Evolutionary conservation across 805 yeast species (phyloP).

Genomic region (Cyberlindnera mycetangii): DNA sequence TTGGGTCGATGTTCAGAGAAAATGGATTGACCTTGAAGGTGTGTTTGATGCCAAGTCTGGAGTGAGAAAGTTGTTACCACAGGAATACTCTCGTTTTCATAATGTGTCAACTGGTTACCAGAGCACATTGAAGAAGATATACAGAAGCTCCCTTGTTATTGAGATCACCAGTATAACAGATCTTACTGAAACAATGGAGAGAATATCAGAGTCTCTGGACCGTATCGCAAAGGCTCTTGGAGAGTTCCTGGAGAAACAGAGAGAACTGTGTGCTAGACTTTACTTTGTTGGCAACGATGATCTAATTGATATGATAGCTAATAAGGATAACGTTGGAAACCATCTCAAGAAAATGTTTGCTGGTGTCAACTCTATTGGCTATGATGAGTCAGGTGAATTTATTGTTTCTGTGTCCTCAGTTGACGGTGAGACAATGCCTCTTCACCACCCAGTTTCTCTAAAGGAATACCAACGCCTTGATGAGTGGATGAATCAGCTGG

Average conservation of each 20-base stretch:
- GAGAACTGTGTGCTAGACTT: constrained; percentile 75
- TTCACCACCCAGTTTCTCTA: constrained; percentile 43
- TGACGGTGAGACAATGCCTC: constrained; percentile 56
- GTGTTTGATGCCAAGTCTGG: constrained; percentile 62
- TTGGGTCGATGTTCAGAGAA: constrained; percentile 86
- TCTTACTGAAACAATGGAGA: constrained; percentile 43
- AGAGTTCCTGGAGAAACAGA: constrained; percentile 76
- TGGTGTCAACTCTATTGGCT: constrained; percentile 49
- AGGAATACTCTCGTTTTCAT: constrained; percentile 65
- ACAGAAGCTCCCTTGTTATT: constrained; percentile 47
- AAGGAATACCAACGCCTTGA: constrained; percentile 41
- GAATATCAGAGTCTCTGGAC: constrained; percentile 51
- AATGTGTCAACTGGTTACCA: constrained; percentile 60
- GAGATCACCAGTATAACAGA: constrained; percentile 54
- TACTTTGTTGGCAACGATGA: constrained; percentile 92
- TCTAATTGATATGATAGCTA: constrained; percentile 76
- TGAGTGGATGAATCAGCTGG: constrained; percentile 64
- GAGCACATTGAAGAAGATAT: constrained; percentile 46
- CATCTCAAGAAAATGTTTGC: constrained; percentile 71
- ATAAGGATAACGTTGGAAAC: constrained; percentile 50
- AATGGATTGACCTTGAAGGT: constrained; percentile 84
- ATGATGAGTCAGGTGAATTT: constrained; percentile 31
- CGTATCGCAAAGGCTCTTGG: constrained; percentile 63
- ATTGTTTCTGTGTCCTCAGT: constrained; percentile 54
- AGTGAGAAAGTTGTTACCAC: constrained; percentile 59